phyloP scores from a whole-genome alignment of 1,284 basidiomycete species.

The Papiliotrema fonsecae region DNA sequence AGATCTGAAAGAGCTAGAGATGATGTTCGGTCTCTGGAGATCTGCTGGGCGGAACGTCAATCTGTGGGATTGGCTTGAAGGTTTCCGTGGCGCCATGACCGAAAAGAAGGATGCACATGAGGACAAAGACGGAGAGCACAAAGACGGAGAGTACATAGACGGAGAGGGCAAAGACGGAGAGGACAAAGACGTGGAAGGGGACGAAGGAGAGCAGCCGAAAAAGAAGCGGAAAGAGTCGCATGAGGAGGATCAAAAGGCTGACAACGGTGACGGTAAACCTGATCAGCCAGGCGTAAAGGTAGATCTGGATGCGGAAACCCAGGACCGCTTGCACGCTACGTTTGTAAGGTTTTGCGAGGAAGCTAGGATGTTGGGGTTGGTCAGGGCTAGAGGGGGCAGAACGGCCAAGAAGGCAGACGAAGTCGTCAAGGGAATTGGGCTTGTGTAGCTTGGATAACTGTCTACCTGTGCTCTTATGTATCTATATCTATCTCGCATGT shows the following conservation, averaged over 20 bases:
- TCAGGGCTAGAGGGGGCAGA: slow-evolving; percentile 30
- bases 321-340: slow-evolving; percentile 32
- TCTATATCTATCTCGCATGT: too few species aligned
- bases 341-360: slow-evolving; percentile 44
- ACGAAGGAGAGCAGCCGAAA: slow-evolving; percentile 1
- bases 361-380: slow-evolving; percentile 40
- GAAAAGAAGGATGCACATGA: neutral
- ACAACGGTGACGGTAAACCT: slow-evolving; percentile 2
- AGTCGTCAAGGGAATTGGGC: slow-evolving; percentile 34
- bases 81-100: slow-evolving; percentile 22
- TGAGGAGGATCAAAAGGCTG: slow-evolving; percentile 1
- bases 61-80: slow-evolving; percentile 45
- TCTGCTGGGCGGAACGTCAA: slow-evolving; percentile 37
- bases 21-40: slow-evolving; percentile 34
- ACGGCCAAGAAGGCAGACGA: slow-evolving; percentile 31
- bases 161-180: neutral
- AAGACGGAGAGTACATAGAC: neutral
- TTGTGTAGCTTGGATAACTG: too few species aligned
- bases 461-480: too few species aligned
- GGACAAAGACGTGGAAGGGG: slow-evolving; percentile 2
- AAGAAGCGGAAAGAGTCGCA: slow-evolving; percentile 3
- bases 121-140: neutral
- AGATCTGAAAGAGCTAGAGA: slow-evolving; percentile 29
- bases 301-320: slow-evolving; percentile 22
- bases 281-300: neutral